Evolutionary conservation across 2,329 filamentous ascomycete species (phyloP).

Genomic region (Monosporascus sp.): DNA sequence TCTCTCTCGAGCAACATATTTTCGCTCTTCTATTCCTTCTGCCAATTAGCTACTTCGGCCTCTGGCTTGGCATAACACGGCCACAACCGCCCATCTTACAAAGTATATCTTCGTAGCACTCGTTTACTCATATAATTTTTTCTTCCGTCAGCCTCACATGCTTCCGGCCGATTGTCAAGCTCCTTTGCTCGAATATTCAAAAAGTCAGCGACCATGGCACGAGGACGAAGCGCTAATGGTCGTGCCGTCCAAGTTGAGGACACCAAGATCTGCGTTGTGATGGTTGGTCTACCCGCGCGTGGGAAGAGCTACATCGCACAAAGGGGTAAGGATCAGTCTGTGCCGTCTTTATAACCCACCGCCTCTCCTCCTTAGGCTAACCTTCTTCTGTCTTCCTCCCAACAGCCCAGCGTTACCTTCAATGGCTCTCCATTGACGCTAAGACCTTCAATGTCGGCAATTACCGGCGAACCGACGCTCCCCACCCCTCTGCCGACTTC

Average conservation of each 20-base stretch:
- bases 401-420: conserved; percentile 83
- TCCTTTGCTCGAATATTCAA: conserved; percentile 6
- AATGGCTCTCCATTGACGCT: conserved; percentile 91
- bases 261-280: conserved; percentile 94
- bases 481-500: conserved; percentile 88
- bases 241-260: conserved; percentile 85
- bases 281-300: conserved; percentile 93
- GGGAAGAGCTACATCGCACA: conserved; percentile 98
- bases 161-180: conserved; percentile 8
- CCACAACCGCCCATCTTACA: too few relatives aligned
- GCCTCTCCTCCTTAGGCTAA: neutral
- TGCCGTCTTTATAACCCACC: neutral
- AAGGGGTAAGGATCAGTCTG: conserved; percentile 60
- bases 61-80: too few relatives aligned
- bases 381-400: conserved; percentile 12
- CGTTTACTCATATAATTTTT: neutral
- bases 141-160: conserved; percentile 15
- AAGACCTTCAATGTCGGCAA: conserved; percentile 97
- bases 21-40: too few relatives aligned
- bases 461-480: conserved; percentile 84
- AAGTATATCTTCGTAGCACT: too few relatives aligned
- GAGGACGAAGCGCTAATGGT: conserved; percentile 48
- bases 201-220: conserved; percentile 26
- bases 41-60: too few relatives aligned
- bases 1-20: too few relatives aligned